Evolutionary conservation across 225 moss, liverwort and hornwort genomes (phyloP), one percentile per base, ranked within the genome.

Genomic region (Pleurozium schreberi): DNA sequence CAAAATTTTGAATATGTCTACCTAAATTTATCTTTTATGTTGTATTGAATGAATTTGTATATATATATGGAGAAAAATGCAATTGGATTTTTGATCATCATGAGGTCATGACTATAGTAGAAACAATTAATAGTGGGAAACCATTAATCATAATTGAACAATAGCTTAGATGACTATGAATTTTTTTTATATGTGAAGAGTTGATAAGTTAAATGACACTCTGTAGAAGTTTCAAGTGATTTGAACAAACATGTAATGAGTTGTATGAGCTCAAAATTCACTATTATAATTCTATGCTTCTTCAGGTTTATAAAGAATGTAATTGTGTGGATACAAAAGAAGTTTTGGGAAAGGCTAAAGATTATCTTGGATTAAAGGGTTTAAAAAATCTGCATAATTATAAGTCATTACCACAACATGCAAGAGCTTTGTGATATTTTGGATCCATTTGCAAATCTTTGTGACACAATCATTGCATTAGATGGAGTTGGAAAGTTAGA

Each of bases 341-440:
- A 23, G 11, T n/a, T 68, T 68, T 12, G 12, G 12, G 6, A 68
- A 21, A 22, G 7, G 4, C 7, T n/a, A 13, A 40, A 68, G 1
- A 68, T 40, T 23, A 40, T 22, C 4, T n/a, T n/a, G 6, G 6
- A 21, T 12, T 38, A 21, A 20, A 38, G 2, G 38, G 2, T 67
- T 66, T 6, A 11, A 38, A 0, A 67, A 67, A 38, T 67, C 21
- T n/a, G n/a, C n/a, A n/a, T n/a, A 21, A 0, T 20, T n/a, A n/a
- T 38, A 38, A 67, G 4, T 68, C n/a, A 13, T 38, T 68, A n/a
- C 13, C 2, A 68, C 23, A 68, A n/a, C n/a, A n/a, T n/a, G 2
- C 7, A 68, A n/a, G 22, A 68, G 1, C n/a, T n/a, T 0, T 0
- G 0, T 23, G 0, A 7, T n/a, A 68, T 68, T 23, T 0, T 68